Conservation (phyloP, 495 filamentous ascomycete species). For the Tuber brumale region DNA sequence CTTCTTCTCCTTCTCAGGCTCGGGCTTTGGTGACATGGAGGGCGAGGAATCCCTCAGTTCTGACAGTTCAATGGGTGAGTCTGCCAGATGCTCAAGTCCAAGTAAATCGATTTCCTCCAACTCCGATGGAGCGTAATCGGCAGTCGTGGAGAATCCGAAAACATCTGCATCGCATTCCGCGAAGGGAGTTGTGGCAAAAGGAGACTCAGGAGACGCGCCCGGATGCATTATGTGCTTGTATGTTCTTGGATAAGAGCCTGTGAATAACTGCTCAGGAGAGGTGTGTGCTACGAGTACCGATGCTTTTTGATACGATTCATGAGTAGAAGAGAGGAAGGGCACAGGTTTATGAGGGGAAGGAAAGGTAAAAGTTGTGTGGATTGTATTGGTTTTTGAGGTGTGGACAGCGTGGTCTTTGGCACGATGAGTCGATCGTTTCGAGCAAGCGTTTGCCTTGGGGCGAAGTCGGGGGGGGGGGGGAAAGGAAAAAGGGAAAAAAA, state of each 20-base stretch:
- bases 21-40: not conserved
- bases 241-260: not conserved
- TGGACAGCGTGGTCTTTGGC: slow-evolving; percentile 3
- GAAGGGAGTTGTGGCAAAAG: not conserved
- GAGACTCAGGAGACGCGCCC: not conserved
- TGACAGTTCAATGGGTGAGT: not conserved
- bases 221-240: not conserved
- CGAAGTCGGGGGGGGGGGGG: not conserved
- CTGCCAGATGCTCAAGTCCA: not conserved
- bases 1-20: slow-evolving; percentile 59
- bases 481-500: not conserved
- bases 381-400: not conserved
- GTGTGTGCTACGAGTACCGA: not conserved
- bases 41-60: not conserved
- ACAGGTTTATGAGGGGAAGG: not conserved
- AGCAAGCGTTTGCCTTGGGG: not conserved
- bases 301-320: not conserved
- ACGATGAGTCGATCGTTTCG: not conserved
- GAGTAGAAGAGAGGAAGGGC: not conserved
- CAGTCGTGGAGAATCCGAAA: not conserved
- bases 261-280: not conserved
- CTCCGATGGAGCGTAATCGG: not conserved
- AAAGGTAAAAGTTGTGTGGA: not conserved
- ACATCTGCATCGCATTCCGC: not conserved
- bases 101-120: slow-evolving; percentile 2